These are phyloP conservation scores for Juncus inflexus DNA, from an alignment of 176 grass and related monocot species.

Conservation along the genomic window DNA sequence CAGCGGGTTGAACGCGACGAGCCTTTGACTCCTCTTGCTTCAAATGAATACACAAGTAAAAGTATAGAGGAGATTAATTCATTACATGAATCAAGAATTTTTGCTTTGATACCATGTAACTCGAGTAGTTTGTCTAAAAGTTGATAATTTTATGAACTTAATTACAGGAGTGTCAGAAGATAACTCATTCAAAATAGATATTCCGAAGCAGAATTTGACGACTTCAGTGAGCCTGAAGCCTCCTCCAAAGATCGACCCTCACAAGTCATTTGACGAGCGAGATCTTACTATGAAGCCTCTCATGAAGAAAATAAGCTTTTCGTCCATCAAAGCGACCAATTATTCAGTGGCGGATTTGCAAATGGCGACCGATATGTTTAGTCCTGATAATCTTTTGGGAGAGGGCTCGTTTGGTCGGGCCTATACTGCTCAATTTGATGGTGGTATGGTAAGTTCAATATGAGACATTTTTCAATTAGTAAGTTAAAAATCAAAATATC, in stretches of 20 bases:
- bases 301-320: slow-evolving; percentile 30
- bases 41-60: slow-evolving; percentile 34
- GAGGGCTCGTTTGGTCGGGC: slow-evolving; percentile 63
- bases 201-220: slow-evolving; percentile 31
- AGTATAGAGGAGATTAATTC: neutral
- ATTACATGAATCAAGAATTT: neutral
- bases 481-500: neutral
- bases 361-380: slow-evolving; percentile 76
- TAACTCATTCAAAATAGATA: slow-evolving; percentile 41
- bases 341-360: slow-evolving; percentile 88
- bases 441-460: slow-evolving; percentile 51
- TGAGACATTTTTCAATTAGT: too few species aligned
- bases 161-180: slow-evolving; percentile 36
- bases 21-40: slow-evolving; percentile 47
- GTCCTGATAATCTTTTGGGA: slow-evolving; percentile 62
- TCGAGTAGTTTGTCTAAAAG: too few species aligned
- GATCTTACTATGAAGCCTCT: slow-evolving; percentile 41
- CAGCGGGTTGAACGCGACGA: slow-evolving; percentile 36
- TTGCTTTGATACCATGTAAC: neutral
- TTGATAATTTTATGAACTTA: slow-evolving; percentile 4
- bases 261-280: slow-evolving; percentile 56
- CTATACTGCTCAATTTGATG: slow-evolving; percentile 51
- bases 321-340: slow-evolving; percentile 50
- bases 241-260: slow-evolving; percentile 52
- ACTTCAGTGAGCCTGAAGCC: slow-evolving; percentile 73